Percentiles rank a stretch among this genome's conserved stretches.
phyloP scores from a whole-genome alignment of 805 yeast genomes.

The Candida tibetensis region DNA sequence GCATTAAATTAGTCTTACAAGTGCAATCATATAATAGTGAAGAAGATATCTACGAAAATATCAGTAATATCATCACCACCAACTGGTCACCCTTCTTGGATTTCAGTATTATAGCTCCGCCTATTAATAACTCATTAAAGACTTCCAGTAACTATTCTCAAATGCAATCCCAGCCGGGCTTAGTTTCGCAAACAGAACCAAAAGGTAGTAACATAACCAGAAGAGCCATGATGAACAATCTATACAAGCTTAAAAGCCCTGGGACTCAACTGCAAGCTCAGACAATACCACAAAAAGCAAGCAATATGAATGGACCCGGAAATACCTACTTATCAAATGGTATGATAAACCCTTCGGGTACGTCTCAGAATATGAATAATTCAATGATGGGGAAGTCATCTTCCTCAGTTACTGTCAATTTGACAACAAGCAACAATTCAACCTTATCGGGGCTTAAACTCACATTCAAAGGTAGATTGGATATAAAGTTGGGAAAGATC shows the following conservation, averaged over 20 bases:
- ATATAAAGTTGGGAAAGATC: slow-evolving; percentile 56
- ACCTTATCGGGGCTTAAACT: slow-evolving; percentile 43
- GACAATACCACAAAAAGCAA: background rate
- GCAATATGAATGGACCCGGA: background rate
- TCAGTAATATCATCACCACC: slow-evolving; percentile 31
- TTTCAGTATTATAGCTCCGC: slow-evolving; percentile 36
- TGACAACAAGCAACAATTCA: slow-evolving; percentile 26
- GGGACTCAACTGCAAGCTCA: slow-evolving; percentile 1
- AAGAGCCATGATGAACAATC: slow-evolving; percentile 22
- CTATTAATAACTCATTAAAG: slow-evolving; percentile 37
- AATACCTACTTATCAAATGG: slow-evolving; percentile 2
- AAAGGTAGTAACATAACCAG: slow-evolving; percentile 7
- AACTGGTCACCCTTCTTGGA: slow-evolving; percentile 41
- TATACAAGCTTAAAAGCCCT: slow-evolving; percentile 17
- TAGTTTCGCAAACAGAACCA: slow-evolving; percentile 7
- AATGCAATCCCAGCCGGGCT: slow-evolving; percentile 17
- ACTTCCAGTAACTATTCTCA: slow-evolving; percentile 20
- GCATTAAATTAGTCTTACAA: slow-evolving; percentile 24
- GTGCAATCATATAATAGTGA: slow-evolving; percentile 16
- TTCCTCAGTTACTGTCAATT: slow-evolving; percentile 36
- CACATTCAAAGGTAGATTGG: slow-evolving; percentile 61
- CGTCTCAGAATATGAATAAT: background rate
- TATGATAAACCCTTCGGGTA: background rate
- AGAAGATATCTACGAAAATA: slow-evolving; percentile 8
- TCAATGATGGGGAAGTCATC: slow-evolving; percentile 10